These are phyloP conservation scores for Phlebiopsis flavidoalba DNA, from an alignment of 768 basidiomycete species.

Conservation along the genomic window DNA sequence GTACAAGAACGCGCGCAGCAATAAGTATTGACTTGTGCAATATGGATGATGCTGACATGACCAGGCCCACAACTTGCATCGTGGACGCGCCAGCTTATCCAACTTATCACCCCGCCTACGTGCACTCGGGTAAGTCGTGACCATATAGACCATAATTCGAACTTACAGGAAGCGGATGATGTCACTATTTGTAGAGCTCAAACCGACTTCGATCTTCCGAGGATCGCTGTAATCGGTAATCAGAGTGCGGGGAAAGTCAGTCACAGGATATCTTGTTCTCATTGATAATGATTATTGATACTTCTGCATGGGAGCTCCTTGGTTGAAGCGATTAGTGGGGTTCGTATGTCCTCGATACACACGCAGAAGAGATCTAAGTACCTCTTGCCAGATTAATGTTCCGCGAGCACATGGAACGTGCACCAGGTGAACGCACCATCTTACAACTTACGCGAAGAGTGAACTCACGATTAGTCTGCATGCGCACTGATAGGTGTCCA, in stretches of 20 bases:
- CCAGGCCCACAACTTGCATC: too few relatives aligned
- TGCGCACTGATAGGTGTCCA: slow-evolving; percentile 16
- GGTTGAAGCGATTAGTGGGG: slow-evolving; percentile 6
- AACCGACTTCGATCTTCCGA: slow-evolving; percentile 42
- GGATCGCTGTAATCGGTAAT: slow-evolving; percentile 48
- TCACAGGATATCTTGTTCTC: background rate
- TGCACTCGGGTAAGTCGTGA: too few relatives aligned
- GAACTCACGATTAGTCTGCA: too few relatives aligned
- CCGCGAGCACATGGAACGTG: slow-evolving; percentile 46
- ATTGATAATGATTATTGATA: background rate
- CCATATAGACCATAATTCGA: too few relatives aligned
- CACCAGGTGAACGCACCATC: slow-evolving; percentile 17
- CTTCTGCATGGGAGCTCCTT: background rate
- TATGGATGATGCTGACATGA: too few relatives aligned
- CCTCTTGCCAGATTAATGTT: slow-evolving; percentile 39
- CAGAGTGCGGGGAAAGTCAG: slow-evolving; percentile 24
- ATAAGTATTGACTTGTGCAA: too few relatives aligned
- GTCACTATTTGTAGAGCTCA: slow-evolving; percentile 15
- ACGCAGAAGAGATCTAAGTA: background rate
- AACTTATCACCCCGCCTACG: too few relatives aligned
- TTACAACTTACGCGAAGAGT: background rate
- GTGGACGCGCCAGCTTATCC: too few relatives aligned
- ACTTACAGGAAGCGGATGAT: too few relatives aligned
- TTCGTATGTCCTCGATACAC: background rate
- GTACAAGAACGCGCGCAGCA: too few relatives aligned